Conservation (phyloP, 129 eudicot genomes). For the Mikania micrantha region DNA sequence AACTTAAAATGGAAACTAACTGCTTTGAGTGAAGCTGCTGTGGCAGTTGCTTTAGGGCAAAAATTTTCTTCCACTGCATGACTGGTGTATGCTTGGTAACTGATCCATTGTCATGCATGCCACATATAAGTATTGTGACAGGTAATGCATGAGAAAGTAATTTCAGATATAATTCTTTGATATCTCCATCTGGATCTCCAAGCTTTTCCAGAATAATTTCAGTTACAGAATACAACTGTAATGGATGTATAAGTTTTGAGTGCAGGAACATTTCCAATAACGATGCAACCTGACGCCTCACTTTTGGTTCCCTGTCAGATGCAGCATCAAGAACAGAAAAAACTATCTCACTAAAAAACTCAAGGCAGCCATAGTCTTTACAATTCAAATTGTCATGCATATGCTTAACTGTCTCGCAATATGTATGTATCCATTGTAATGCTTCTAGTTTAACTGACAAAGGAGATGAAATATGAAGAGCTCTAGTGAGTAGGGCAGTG, state of each 20-base stretch:
- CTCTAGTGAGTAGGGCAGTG: slow-evolving; percentile 39
- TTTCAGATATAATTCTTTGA: slow-evolving; percentile 53
- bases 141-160: slow-evolving; percentile 70
- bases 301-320: slow-evolving; percentile 85
- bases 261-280: slow-evolving; percentile 66
- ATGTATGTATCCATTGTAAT: slow-evolving; percentile 61
- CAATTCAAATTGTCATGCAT: slow-evolving; percentile 28
- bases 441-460: slow-evolving; percentile 77
- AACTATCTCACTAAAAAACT: slow-evolving; percentile 49
- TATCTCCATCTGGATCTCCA: slow-evolving; percentile 77
- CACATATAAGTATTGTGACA: slow-evolving; percentile 54
- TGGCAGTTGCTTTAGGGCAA: slow-evolving; percentile 84
- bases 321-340: slow-evolving; percentile 74
- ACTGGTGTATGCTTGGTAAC: slow-evolving; percentile 30
- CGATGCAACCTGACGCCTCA: slow-evolving; percentile 58
- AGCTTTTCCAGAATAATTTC: slow-evolving; percentile 82
- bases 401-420: slow-evolving; percentile 41
- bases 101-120: slow-evolving; percentile 43
- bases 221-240: slow-evolving; percentile 43
- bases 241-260: slow-evolving; percentile 64
- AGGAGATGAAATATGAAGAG: slow-evolving; percentile 66
- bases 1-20: slow-evolving; percentile 84
- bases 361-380: slow-evolving; percentile 35
- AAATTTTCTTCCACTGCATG: slow-evolving; percentile 77
- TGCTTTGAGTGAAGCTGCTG: slow-evolving; percentile 95